A percentile compares a stretch with the other conserved stretches of the same genome.
These are phyloP conservation scores for Flaveria robusta DNA, from an alignment of 129 eudicot species.

Conservation along the genomic window DNA sequence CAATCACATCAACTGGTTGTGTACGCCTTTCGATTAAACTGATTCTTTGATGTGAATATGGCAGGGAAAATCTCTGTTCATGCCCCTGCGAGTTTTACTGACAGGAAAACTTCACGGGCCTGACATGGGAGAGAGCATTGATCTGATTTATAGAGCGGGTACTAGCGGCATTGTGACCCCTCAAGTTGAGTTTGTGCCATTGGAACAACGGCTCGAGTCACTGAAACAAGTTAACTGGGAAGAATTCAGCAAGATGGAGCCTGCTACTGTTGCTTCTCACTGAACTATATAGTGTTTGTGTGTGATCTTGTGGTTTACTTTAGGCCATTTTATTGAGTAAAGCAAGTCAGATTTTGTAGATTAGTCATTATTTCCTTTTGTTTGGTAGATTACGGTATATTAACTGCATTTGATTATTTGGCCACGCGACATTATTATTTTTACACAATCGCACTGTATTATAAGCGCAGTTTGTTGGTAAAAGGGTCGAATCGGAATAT, in stretches of 20 bases:
- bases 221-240: conserved; percentile 68
- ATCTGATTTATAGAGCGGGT: conserved; percentile 62
- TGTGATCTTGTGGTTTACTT: neutral
- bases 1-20: neutral
- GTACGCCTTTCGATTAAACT: conserved; percentile 5
- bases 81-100: conserved; percentile 90
- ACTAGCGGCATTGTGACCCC: conserved; percentile 50
- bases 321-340: neutral
- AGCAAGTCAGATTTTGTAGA: conserved; percentile 12
- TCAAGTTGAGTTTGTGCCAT: conserved; percentile 52
- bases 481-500: too few relatives aligned
- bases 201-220: conserved; percentile 66
- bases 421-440: neutral
- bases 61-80: conserved; percentile 90
- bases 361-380: neutral
- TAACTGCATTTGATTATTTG: neutral
- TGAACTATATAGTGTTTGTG: conserved; percentile 21
- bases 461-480: neutral
- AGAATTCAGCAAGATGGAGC: conserved; percentile 45
- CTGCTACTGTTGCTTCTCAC: conserved; percentile 41
- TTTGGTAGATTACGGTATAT: neutral
- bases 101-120: conserved; percentile 98
- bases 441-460: neutral
- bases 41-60: conserved; percentile 12
- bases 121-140: conserved; percentile 64